Base-by-base conservation (phyloP, 2,329 filamentous ascomycete genomes). In the Cercospora berteroae region DNA sequence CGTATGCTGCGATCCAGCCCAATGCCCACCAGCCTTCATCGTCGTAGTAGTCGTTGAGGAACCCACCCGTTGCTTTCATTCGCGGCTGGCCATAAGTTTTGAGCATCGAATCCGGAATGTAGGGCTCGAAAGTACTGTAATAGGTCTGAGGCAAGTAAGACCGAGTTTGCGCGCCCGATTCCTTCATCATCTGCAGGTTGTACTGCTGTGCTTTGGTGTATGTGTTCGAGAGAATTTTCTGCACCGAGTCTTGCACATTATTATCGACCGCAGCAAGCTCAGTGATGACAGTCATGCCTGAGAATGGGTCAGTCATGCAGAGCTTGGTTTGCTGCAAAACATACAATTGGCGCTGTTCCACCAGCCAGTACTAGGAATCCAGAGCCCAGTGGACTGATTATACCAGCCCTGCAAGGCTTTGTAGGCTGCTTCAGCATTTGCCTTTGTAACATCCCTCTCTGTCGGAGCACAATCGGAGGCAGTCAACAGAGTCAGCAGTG, bases 1-100 rank as follows among this genome's bases (percentile, higher is more conserved):
- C 85, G 75, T 85, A 86, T n/a, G 82, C 84, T 2, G 79, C 80
- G 70, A 86, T 81, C 84, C 84, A 86, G 23, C 80, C 84, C 7
- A 86, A 74, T 3, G 82, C 83, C 84, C 84, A 84, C 82, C 83
- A 84, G 1, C 80, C 82, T 67, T 86, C 83, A 66, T 86, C 85
- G 62, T 87, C 85, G 71, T 85, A 85, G 66, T 77, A 83, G 42
- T 63, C 69, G 58, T 74, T 73, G 57, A 74, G 55, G 48, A 74
- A 71, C 0, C 69, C 69, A 42, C 65, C 55, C 1, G 63, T 59
- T 18, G 50, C 50, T 12, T 44, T 52, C 20, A 23, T 23, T 42
- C 63, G 67, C 44, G 64, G 57, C 48, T 50, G 63, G 0, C 64
- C 69, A 12, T 64, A 48, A 2, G 57, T 13, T 27, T 60, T 61